Base-by-base conservation (phyloP, 805 yeast genomes). In the Lachancea mirantina region DNA sequence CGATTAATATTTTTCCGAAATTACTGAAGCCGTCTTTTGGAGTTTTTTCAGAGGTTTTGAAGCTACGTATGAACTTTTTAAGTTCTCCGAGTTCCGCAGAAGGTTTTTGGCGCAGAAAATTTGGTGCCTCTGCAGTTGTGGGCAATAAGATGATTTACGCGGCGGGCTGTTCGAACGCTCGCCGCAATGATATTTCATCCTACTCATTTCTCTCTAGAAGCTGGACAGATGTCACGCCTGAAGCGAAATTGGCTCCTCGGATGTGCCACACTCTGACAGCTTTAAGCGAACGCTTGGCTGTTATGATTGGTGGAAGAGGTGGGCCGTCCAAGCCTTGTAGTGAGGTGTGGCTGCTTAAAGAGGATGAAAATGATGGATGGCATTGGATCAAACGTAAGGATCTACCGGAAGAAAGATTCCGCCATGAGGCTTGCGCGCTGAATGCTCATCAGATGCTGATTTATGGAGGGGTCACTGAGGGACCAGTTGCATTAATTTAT, bases 281-380 rank as follows among this genome's bases (percentile, higher is more conserved):
- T 0, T 23, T 70, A 1, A 44, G 38, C 2, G 42, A 50, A 9
- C 49, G 50, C 1, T 48, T 45, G 0, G 26, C 60, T 0, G 34
- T 78, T 1, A 40, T 79, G 3, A 56, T 73, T 20, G 94, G 92
- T 3, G 94, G 94, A 3, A 65, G 94, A 39, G 56, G 67, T 2
- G 65, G 74, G 1, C 94, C 94, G 0, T 67, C 69, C 2, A 50
- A 53, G 7, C 57, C 63, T 0, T 49, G 72, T 15, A 19, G 45
- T 4, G 78, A 73, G 29, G 48, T 60, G 19, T 74, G 76, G 74
- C 31, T 52, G 4, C 47, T 67, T 4, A 11, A 22, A 7, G 23
- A 21, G 2, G 21, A 30, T 3, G 25, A 30, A 4, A 18, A 28
- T 22, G 42, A 38, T 9, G 34, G 34, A 2, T 40, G 45, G 18